Evolutionary conservation across 2,329 filamentous ascomycete genomes (phyloP).

Genomic region (Sarocladiaceae sp.): DNA sequence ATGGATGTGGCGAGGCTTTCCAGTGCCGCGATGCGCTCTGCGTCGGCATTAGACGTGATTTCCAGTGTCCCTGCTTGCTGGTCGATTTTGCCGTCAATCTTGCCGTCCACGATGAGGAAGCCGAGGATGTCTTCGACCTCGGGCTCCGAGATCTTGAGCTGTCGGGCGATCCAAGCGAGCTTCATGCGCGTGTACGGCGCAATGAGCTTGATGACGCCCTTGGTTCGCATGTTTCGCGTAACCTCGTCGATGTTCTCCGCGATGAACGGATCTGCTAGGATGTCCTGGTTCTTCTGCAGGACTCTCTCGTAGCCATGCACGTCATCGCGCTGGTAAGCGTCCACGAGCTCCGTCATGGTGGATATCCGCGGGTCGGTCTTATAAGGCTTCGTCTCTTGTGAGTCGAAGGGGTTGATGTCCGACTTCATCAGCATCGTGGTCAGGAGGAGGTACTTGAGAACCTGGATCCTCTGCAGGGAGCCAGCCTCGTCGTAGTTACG

Average conservation of each 20-base stretch:
- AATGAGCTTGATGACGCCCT: conserved; percentile 87
- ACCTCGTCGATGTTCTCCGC: conserved; percentile 99
- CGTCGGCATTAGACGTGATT: conserved; percentile 68
- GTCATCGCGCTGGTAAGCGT: conserved; percentile 93
- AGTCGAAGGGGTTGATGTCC: conserved; percentile 97
- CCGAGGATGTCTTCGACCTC: conserved; percentile 96
- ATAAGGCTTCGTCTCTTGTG: conserved; percentile 97
- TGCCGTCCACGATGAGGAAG: conserved; percentile 85
- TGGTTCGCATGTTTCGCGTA: conserved; percentile 95
- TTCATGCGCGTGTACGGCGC: conserved; percentile 93
- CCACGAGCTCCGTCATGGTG: conserved; percentile 94
- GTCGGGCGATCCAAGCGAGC: conserved; percentile 77
- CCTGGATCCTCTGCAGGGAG: conserved; percentile 91
- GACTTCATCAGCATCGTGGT: conserved; percentile 99
- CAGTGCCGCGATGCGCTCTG: conserved; percentile 67
- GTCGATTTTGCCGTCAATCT: conserved; percentile 82
- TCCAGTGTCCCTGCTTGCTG: conserved; percentile 79
- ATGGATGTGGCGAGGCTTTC: conserved; percentile 67
- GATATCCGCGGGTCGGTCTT: conserved; percentile 91
- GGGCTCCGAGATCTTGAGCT: conserved; percentile 74
- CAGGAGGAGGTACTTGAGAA: conserved; percentile 91
- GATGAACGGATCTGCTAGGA: conserved; percentile 89
- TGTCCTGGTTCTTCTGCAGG: conserved; percentile 78
- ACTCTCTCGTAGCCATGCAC: conserved; percentile 88
- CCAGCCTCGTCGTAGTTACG: conserved; percentile 98